Base-by-base conservation (phyloP, 306 rosid species). In the Cicer pinnatifidum region DNA sequence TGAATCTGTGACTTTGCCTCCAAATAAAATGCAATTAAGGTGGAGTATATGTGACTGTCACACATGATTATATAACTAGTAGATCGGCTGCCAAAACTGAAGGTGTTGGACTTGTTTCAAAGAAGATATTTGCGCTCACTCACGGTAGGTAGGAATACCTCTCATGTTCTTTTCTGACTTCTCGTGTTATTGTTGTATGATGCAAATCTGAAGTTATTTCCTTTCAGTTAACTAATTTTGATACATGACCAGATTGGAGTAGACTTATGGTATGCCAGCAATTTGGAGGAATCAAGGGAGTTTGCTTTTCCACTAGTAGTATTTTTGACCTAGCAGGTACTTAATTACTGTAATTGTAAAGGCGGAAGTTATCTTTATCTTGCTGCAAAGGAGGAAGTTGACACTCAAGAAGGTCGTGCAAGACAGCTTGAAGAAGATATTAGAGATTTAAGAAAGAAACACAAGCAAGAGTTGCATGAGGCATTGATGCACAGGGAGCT, bases 191-290 rank as follows among this genome's bases (percentile, higher is more conserved):
- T 75, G 43, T 3, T 38, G 63, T 37, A 53, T 69, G 11, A 45
- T 33, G 33, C 19, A 48, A 47, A 60, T 69, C 3, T 59, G 19
- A 47, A 37, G 38, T 38, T 45, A 54, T 12, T 48, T 48, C 17
- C 8, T 4, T 48, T 48, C 54, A n/a, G 15, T 67, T 43, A 9
- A 47, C n/a, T 13, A 13, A 54, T 4, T 46, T 67, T 39, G 38
- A 61, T 71, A 11, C 64, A 52, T 75, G 77, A 67, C 35, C 86
- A 93, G 98, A 91, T 93, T 45, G 98, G 87, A 77, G 76, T 89
- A 50, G 98, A 13, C 80, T 91, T 64, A 91, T 91, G 97, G 83
- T 88, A 17, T 93, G 96, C 80, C 98, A 93, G 83, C 98, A 91
- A 82, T 71, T 91, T 3, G 98, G 98, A 16, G 98, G 98, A 77